Base-by-base conservation (phyloP, 2,329 filamentous ascomycete species). In the Ceratocystis huliohia region DNA sequence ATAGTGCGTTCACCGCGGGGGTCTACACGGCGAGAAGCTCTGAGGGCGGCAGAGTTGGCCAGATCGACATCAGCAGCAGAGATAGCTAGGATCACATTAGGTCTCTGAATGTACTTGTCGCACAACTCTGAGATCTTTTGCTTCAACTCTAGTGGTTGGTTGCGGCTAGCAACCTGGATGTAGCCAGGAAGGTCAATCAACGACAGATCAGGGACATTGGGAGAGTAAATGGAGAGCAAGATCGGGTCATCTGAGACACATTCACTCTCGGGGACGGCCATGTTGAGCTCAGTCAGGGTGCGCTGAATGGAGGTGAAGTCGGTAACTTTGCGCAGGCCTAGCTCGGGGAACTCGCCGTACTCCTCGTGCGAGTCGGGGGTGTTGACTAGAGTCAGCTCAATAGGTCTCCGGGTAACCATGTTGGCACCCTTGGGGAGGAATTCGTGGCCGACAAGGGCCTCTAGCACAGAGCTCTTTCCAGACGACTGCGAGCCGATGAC, bases 401-500 rank as follows among this genome's bases (percentile, higher is more conserved):
- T 99, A 0, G 94, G 94, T 68, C 94, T 82, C 50, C 95, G 84
- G 7, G 94, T 99, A 63, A 99, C 94, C 94, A 99, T 99, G 73
- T 99, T 99, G 53, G 87, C 87, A n/a, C 94, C 94, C 76, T 99
- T 99, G 5, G 94, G 95, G 59, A 99, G 78, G 71, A 99, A 99
- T 72, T 99, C 94, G 73, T 99, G 94, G 4, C 94, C 95, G 65
- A 99, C 95, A 69, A 99, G 96, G 22, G 94, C 90, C 75, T 99
- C 94, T 61, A 99, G 76, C 1, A 99, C 94, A 0, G 94, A 99
- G 73, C 93, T 97, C 78, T 99, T 99, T 50, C 94, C 94, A 0
- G 94, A 97, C 0, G 94, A 99, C 74, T 99, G 94, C 1, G 94
- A 99, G 28, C 94, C 94, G 71, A 99, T 96, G 46, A 99, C 94